Evolutionary conservation across 2,329 filamentous ascomycete genomes (phyloP), one percentile per base, ranked within the genome.

Genomic region (Botryotinia globosa): DNA sequence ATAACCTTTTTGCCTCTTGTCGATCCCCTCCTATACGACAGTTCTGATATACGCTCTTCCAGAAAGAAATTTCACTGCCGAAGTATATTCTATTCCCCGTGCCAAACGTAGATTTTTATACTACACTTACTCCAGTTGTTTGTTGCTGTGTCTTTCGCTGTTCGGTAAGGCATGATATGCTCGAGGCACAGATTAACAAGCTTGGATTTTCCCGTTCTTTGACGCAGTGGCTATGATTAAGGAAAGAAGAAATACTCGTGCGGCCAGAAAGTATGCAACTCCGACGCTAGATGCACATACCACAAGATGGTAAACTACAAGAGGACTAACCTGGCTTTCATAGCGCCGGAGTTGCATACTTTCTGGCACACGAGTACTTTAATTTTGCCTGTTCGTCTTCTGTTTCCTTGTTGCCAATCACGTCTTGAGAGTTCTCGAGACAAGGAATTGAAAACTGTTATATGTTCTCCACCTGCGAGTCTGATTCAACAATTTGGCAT

Each of bases 11-110:
- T 22, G 5, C 22, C 22, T 22, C 14, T 56, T 29, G 64, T 54
- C 34, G 65, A 68, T 68, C 65, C 14, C 48, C 37, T 37, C 64
- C 22, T 68, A 42, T 42, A 68, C 65, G 61, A 62, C 37, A n/a
- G 22, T 6, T 32, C 39, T 20, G 32, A 65, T 14, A 51, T 45
- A 37, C 10, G 10, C n/a, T 44, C 37, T 42, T 56, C 37, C 39
- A 58, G 34, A 37, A 29, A 56, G 22, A 42, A 5, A 37, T 44
- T 56, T 32, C 25, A 56, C 51, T 42, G 65, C 29, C 37, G 12
- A 44, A 56, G 54, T n/a, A 32, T 32, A 6, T 25, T 42, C 12
- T 39, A 42, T 29, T 42, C 25, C 22, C 48, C 54, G 18, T 25
- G 37, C 48, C 65, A 44, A 56, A 48, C 6, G 18, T 42, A 42